A percentile compares a stretch with the other conserved stretches of the same genome.
These are phyloP conservation scores for Paraglomus brasilianum DNA, from an alignment of 192 early-diverging fungal genomes.

Conservation along the genomic window DNA sequence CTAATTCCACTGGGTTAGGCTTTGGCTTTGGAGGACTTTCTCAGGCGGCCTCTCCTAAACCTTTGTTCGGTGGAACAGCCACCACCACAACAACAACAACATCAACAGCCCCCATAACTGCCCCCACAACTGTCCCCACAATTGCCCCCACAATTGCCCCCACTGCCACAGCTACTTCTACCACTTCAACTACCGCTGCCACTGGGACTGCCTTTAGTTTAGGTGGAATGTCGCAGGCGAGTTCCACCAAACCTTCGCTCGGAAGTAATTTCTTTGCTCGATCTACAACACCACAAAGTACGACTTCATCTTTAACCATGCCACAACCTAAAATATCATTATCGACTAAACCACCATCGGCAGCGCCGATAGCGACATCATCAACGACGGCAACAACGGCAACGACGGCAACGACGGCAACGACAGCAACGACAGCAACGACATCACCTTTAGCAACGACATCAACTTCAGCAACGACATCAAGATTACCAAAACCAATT, in stretches of 20 bases:
- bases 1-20: too few relatives aligned
- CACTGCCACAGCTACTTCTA: constrained; percentile 34
- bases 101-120: constrained; percentile 22
- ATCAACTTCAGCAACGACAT: constrained; percentile 36
- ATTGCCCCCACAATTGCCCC: constrained; percentile 17
- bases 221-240: background rate
- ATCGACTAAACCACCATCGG: too few relatives aligned
- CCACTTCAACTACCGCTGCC: constrained; percentile 35
- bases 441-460: constrained; percentile 26
- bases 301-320: too few relatives aligned
- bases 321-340: too few relatives aligned
- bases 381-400: constrained; percentile 37
- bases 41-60: background rate
- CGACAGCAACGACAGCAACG: constrained; percentile 28
- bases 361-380: constrained; percentile 19
- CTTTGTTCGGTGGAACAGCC: background rate
- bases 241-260: too few relatives aligned
- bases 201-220: constrained; percentile 16
- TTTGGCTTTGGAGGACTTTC: background rate
- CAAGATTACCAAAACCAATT: constrained; percentile 37
- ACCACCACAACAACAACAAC: background rate
- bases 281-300: too few relatives aligned
- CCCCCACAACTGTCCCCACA: background rate
- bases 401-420: constrained; percentile 28
- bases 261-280: too few relatives aligned